Percentiles rank a stretch among this genome's conserved stretches.
Conservation (phyloP, 2,329 filamentous ascomycete genomes). For the Calonectria leucothoes region DNA sequence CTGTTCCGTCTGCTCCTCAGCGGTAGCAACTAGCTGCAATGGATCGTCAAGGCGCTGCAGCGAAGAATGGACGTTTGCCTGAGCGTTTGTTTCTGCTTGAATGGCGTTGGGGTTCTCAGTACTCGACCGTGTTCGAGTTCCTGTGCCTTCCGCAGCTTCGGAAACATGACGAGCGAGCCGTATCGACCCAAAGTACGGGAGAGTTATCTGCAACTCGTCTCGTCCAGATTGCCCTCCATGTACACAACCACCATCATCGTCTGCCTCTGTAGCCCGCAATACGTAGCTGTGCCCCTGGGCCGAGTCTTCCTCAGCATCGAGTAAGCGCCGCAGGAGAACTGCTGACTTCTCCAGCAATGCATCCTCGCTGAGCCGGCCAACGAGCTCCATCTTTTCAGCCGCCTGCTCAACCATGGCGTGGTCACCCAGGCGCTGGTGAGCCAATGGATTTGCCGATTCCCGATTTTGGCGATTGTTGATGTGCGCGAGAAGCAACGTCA, state of each 20-base stretch:
- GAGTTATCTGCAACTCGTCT: not conserved
- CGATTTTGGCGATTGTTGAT: not conserved
- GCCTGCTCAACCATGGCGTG: slow-evolving; percentile 17
- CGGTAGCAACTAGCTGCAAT: not conserved
- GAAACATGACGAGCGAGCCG: not conserved
- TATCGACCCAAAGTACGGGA: not conserved
- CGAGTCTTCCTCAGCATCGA: not conserved
- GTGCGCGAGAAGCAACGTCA: slow-evolving; percentile 16
- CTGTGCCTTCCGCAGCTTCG: too few relatives aligned
- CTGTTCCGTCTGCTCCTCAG: not conserved
- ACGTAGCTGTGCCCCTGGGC: not conserved
- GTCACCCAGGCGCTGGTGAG: slow-evolving; percentile 16
- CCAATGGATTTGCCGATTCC: not conserved
- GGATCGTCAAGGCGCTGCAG: not conserved
- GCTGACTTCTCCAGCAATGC: not conserved
- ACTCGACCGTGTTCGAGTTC: too few relatives aligned
- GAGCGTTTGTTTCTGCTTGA: not conserved
- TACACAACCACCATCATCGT: not conserved
- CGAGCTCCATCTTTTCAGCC: slow-evolving; percentile 6
- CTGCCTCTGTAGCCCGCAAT: not conserved
- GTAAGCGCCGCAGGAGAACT: not conserved
- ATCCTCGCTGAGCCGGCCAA: not conserved
- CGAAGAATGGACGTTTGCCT: not conserved
- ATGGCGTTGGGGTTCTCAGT: not conserved
- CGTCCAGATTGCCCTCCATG: not conserved